Evolutionary conservation across 805 yeast genomes (phyloP).

Genomic region (Wickerhamomyces mucosus): DNA sequence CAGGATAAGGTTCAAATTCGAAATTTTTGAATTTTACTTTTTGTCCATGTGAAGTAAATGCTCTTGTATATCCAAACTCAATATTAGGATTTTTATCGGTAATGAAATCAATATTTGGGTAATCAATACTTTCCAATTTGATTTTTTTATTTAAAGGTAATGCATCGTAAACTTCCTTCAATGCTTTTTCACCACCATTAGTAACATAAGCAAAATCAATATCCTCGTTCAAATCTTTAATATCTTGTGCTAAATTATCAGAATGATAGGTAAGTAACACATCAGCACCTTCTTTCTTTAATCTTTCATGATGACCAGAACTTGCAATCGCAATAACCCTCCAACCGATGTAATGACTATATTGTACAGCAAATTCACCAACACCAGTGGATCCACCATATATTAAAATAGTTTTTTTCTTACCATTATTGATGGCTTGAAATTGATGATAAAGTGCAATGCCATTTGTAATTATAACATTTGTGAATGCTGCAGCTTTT

Average conservation of each 20-base stretch:
- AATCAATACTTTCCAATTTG: slow-evolving; percentile 24
- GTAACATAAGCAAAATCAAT: slow-evolving; percentile 21
- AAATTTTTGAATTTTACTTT: slow-evolving; percentile 21
- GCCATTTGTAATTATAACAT: slow-evolving; percentile 41
- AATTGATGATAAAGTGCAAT: slow-evolving; percentile 23
- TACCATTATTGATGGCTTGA: slow-evolving; percentile 20
- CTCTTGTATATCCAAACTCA: slow-evolving; percentile 22
- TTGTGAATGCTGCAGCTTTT: slow-evolving; percentile 49
- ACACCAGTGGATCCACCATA: slow-evolving; percentile 59
- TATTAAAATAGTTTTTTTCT: slow-evolving; percentile 29
- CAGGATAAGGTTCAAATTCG: slow-evolving; percentile 20
- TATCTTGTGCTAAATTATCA: slow-evolving; percentile 30
- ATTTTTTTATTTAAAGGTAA: slow-evolving; percentile 23
- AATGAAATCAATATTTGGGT: slow-evolving; percentile 16
- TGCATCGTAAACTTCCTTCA: slow-evolving; percentile 21
- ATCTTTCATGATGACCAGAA: slow-evolving; percentile 25
- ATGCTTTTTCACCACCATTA: slow-evolving; percentile 21
- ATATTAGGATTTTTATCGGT: slow-evolving; percentile 25
- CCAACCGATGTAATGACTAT: slow-evolving; percentile 36
- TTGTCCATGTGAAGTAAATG: slow-evolving; percentile 26
- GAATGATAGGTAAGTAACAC: slow-evolving; percentile 38
- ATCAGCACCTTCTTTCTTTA: slow-evolving; percentile 37
- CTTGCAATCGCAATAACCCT: slow-evolving; percentile 42
- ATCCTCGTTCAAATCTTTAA: slow-evolving; percentile 22
- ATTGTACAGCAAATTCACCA: slow-evolving; percentile 44